These are phyloP conservation scores for Volutella citrinella DNA, from an alignment of 2,329 filamentous ascomycete species.

Conservation along the genomic window DNA sequence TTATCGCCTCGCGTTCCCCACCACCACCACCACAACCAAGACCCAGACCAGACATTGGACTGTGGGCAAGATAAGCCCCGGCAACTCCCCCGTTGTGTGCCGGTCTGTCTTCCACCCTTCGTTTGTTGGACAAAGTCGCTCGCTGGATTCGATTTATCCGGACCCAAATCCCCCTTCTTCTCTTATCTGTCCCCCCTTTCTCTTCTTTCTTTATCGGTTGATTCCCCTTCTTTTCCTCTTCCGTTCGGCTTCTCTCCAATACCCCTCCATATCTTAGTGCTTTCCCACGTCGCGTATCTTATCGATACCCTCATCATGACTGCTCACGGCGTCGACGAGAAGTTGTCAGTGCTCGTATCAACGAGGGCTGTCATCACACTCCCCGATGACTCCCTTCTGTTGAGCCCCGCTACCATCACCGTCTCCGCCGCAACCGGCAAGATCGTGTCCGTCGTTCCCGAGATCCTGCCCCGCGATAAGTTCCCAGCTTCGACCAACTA, in stretches of 20 bases:
- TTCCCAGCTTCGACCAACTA: constrained; percentile 75
- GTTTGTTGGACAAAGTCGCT: not conserved
- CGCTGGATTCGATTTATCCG: constrained; percentile 7
- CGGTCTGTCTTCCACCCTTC: constrained; percentile 1
- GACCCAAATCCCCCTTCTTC: no score
- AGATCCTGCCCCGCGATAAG: constrained; percentile 68
- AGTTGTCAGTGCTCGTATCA: constrained; percentile 75
- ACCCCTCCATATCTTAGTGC: no score
- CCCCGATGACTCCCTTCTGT: constrained; percentile 54
- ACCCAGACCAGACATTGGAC: no score
- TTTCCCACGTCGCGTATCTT: no score
- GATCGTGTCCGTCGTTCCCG: constrained; percentile 72
- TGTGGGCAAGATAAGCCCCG: no score
- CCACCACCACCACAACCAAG: no score
- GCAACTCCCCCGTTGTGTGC: no score
- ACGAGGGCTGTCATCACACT: constrained; percentile 78
- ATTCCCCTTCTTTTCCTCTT: constrained; percentile 4
- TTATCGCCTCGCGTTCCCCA: no score
- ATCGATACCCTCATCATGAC: constrained; percentile 30
- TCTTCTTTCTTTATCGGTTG: constrained; percentile 3
- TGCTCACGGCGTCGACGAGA: constrained; percentile 26
- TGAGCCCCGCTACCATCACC: constrained; percentile 80
- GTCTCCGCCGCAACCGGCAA: constrained; percentile 78
- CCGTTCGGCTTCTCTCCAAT: no score
- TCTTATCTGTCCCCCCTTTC: not conserved